These are phyloP conservation scores for Urtica urens DNA, from an alignment of 306 rosid genomes.

Conservation along the genomic window DNA sequence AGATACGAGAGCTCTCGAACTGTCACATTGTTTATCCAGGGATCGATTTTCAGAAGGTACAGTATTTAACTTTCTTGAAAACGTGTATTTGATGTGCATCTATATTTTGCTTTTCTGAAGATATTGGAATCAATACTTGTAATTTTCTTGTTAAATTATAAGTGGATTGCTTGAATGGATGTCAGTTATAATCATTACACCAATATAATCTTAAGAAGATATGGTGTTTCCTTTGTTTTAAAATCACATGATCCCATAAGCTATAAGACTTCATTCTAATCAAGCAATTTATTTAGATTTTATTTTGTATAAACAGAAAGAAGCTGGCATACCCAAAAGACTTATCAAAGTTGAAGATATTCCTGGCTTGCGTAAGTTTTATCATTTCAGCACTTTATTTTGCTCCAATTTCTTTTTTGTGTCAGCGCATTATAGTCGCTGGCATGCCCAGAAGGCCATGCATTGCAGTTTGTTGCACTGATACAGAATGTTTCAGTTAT, in stretches of 20 bases:
- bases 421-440: not conserved
- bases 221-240: not conserved
- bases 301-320: conserved; percentile 51
- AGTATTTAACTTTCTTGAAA: not conserved
- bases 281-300: conserved; percentile 4
- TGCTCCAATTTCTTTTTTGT: not conserved
- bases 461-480: no score
- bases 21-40: conserved; percentile 86
- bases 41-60: conserved; percentile 76
- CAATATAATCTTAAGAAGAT: not conserved
- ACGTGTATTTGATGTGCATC: not conserved
- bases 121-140: no score
- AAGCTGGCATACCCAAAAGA: conserved; percentile 78
- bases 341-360: conserved; percentile 62
- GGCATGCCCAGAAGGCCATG: not conserved
- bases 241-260: not conserved
- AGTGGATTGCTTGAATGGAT: not conserved
- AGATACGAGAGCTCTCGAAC: conserved; percentile 90
- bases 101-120: no score
- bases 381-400: conserved; percentile 4
- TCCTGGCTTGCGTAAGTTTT: conserved; percentile 79
- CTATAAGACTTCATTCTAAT: conserved; percentile 4
- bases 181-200: not conserved
- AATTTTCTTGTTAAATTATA: not conserved
- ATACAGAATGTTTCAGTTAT: no score